Percentiles rank a stretch among this genome's conserved stretches.
phyloP scores from a whole-genome alignment of 805 yeast genomes.

The Debaryomyces hansenii region DNA sequence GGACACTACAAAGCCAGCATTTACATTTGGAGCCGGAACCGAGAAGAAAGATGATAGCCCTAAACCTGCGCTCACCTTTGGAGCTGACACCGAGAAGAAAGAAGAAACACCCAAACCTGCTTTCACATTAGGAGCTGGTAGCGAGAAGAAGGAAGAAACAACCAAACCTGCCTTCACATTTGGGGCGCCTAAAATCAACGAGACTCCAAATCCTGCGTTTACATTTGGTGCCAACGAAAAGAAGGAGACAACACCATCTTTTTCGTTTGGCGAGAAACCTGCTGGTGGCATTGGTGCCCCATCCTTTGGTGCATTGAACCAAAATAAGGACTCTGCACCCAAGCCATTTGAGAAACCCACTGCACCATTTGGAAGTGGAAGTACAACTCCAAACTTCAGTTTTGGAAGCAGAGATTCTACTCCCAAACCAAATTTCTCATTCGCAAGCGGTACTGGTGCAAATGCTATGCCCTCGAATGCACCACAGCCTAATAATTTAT shows the following conservation, averaged over 20 bases:
- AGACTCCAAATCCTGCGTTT: conserved; percentile 10
- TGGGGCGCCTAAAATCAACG: conserved; percentile 5
- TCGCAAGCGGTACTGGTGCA: background rate
- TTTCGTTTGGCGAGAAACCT: background rate
- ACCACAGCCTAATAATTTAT: conserved; percentile 6
- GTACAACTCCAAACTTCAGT: conserved; percentile 2
- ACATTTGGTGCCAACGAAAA: conserved; percentile 12
- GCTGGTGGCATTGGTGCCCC: conserved; percentile 6
- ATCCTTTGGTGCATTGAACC: conserved; percentile 7
- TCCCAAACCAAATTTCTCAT: conserved; percentile 2
- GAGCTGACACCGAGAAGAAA: conserved; percentile 2
- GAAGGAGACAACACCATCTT: background rate
- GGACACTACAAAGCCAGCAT: conserved; percentile 1
- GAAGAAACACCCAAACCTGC: conserved; percentile 8
- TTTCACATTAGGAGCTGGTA: conserved; percentile 12
- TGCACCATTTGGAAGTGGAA: background rate
- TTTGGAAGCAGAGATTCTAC: conserved; percentile 4
- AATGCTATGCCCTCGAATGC: background rate
- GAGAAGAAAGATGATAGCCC: conserved; percentile 3
- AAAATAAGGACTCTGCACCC: background rate
- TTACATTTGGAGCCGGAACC: conserved; percentile 8
- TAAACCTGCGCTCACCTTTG: conserved; percentile 8
- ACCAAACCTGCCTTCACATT: conserved; percentile 9
- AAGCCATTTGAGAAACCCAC: background rate
- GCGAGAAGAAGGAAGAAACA: background rate